Evolutionary conservation across 2,329 filamentous ascomycete genomes (phyloP).

Genomic region (Ophiocordyceps robertsii): DNA sequence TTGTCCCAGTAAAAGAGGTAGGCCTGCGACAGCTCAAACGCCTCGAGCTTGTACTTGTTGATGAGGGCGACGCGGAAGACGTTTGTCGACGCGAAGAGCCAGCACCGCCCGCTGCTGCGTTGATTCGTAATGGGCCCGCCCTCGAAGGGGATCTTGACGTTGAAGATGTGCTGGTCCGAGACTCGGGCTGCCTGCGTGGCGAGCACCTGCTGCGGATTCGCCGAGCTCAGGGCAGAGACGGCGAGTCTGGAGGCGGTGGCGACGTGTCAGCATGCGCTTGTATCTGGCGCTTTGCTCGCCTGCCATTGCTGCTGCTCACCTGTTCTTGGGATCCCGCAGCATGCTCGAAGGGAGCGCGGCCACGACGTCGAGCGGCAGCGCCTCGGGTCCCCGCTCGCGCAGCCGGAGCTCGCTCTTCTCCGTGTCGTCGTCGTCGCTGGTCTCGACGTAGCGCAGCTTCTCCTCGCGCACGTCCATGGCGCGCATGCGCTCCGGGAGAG

Average conservation of each 20-base stretch:
- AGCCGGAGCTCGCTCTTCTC: conserved; percentile 10
- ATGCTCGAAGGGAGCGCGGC: conserved; percentile 48
- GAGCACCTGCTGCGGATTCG: conserved; percentile 53
- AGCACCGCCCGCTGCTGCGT: conserved; percentile 68
- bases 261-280: no score
- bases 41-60: conserved; percentile 63
- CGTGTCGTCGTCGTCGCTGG: conserved; percentile 28
- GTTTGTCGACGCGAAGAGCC: conserved; percentile 87
- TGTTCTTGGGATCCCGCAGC: conserved; percentile 52
- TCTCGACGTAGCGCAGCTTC: conserved; percentile 15
- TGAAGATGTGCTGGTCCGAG: conserved; percentile 68
- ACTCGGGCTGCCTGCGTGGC: conserved; percentile 49
- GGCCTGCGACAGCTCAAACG: conserved; percentile 75
- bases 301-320: conserved; percentile 22
- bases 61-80: conserved; percentile 82
- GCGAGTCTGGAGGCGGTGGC: conserved; percentile 44
- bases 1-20: conserved; percentile 94
- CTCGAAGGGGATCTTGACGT: conserved; percentile 68
- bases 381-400: conserved; percentile 19
- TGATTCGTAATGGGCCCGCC: conserved; percentile 79
- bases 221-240: conserved; percentile 55
- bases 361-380: conserved; percentile 37
- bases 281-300: no score
- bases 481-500: conserved; percentile 28
- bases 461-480: conserved; percentile 34